Percentiles rank a stretch among this genome's conserved stretches.
These are phyloP conservation scores for Cutaneotrichosporon cutaneum DNA, from an alignment of 1,284 basidiomycete genomes.

Conservation along the genomic window DNA sequence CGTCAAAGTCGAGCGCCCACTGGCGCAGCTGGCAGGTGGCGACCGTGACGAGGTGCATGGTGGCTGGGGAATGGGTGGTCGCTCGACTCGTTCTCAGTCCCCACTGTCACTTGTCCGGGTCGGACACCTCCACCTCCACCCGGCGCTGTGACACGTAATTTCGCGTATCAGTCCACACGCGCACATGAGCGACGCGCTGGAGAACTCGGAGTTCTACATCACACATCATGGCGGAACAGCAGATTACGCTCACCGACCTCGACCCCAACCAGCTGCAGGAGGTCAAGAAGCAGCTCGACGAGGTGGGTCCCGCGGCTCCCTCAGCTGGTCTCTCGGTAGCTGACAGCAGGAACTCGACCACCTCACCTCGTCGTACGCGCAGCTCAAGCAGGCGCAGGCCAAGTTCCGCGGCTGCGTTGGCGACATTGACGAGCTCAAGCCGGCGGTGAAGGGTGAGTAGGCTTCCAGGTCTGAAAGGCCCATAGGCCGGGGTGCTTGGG, in stretches of 20 bases:
- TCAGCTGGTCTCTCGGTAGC: no score
- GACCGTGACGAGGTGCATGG: slow-evolving; percentile 64
- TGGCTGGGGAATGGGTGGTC: not conserved
- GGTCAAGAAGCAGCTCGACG: slow-evolving; percentile 83
- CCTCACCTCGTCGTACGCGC: slow-evolving; percentile 85
- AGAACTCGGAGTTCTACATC: not conserved
- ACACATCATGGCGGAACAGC: slow-evolving; percentile 59
- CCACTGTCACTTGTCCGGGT: not conserved
- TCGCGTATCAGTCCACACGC: not conserved
- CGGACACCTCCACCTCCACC: slow-evolving; percentile 2
- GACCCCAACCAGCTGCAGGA: slow-evolving; percentile 78
- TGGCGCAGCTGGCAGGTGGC: slow-evolving; percentile 86
- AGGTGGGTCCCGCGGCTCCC: slow-evolving; percentile 57
- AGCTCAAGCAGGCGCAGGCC: slow-evolving; percentile 86
- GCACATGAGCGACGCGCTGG: not conserved
- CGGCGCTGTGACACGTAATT: not conserved
- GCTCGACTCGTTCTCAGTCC: not conserved
- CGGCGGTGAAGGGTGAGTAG: slow-evolving; percentile 66
- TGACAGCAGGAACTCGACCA: slow-evolving; percentile 80
- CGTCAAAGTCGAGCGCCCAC: slow-evolving; percentile 94
- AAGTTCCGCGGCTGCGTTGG: slow-evolving; percentile 88
- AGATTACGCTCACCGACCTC: slow-evolving; percentile 73
- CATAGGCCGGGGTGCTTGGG: not conserved
- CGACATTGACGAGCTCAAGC: slow-evolving; percentile 72
- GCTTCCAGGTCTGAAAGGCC: no score